Base-by-base conservation (phyloP, 768 basidiomycete species). In the Amylocystis lapponica region DNA sequence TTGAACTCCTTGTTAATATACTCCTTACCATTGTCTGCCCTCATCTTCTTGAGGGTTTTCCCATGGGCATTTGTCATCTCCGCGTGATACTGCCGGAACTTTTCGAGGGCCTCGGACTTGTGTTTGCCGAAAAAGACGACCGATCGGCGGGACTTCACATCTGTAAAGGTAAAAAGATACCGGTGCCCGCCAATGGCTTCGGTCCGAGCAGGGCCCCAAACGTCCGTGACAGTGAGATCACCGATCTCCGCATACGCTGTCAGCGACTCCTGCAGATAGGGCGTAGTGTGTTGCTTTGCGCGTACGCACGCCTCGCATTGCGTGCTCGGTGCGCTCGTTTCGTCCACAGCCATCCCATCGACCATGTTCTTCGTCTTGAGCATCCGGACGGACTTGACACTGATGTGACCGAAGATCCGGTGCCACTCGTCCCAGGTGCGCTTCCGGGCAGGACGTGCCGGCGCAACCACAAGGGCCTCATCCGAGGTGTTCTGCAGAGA, bases 11-110 rank as follows among this genome's bases (percentile, higher is more conserved):
- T 32, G 8, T 19, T 42, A 9, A 41, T 23, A 29, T 54, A 64
- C 48, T 66, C 56, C 1, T 55, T 50, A 7, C 61, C 57, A 25
- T 51, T 48, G 40, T 66, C 53, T 5, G 31, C 41, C 7, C 52
- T 42, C 1, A 64, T 23, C 10, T 20, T 25, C 29, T 64, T 57
- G 10, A 59, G 1, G 31, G 30, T 26, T 9, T 8, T 13, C 5
- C 41, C 31, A 22, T 32, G 26, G 9, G 22, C 19, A 8, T 30
- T 42, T 27, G 46, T 30, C 27, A 50, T 30, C 12, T 23, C 14
- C 10, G 48, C 40, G 11, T 21, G 11, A 27, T 42, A 46, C 5
- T 23, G 23, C 19, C 39, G 30, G 36, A 50, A 39, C 23, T 43
- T 33, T 10, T 20, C 20, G 25, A 35, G 17, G 3, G 27, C 36